A percentile compares a stretch with the other conserved stretches of the same genome.
These are phyloP conservation scores for Arachis hypogaea DNA, from an alignment of 306 rosid genomes.

Conservation along the genomic window DNA sequence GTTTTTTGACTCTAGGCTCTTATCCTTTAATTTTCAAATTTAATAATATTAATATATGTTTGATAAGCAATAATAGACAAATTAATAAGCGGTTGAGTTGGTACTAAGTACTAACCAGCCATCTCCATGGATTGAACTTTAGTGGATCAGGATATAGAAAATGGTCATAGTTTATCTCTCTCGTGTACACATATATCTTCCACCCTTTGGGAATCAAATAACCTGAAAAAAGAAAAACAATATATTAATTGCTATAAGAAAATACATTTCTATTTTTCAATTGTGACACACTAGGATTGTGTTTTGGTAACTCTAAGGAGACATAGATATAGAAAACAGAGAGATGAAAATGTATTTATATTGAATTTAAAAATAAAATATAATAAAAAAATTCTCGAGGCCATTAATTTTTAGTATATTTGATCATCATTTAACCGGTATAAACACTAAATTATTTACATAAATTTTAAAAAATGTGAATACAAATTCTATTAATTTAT, in stretches of 20 bases:
- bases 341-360: too few relatives aligned
- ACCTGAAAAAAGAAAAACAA: constrained; percentile 51
- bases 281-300: background rate
- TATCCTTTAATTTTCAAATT: constrained; percentile 61
- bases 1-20: constrained; percentile 60
- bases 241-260: constrained; percentile 19
- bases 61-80: background rate
- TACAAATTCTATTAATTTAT: too few relatives aligned
- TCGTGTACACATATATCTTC: constrained; percentile 93
- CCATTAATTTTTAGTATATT: too few relatives aligned
- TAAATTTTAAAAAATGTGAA: too few relatives aligned
- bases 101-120: constrained; percentile 67
- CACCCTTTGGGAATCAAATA: constrained; percentile 89
- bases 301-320: too few relatives aligned
- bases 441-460: too few relatives aligned
- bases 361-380: too few relatives aligned
- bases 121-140: constrained; percentile 93
- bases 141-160: constrained; percentile 82
- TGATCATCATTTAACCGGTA: too few relatives aligned
- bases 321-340: too few relatives aligned
- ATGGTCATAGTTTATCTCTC: constrained; percentile 84
- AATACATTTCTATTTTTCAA: constrained; percentile 14
- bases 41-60: constrained; percentile 3
- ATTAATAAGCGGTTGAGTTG: background rate
- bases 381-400: too few relatives aligned